These are phyloP conservation scores for Cardamine occulta DNA, from an alignment of 345 rosid genomes.

Conservation along the genomic window DNA sequence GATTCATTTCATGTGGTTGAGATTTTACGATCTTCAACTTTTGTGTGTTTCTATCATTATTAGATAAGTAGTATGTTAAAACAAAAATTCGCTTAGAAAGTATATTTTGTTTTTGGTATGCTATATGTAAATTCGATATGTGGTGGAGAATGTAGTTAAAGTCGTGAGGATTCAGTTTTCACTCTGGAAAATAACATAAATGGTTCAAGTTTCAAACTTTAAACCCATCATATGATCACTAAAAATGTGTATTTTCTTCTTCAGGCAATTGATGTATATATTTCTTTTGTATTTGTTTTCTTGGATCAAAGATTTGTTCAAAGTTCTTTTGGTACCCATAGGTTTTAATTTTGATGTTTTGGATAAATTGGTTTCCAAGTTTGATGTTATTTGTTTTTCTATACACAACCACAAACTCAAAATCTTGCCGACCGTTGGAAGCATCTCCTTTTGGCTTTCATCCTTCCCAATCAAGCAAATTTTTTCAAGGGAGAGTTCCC, in stretches of 20 bases:
- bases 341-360: neutral
- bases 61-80: neutral
- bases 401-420: too few relatives aligned
- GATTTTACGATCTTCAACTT: slow-evolving; percentile 14
- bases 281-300: neutral
- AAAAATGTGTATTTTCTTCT: neutral
- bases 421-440: too few relatives aligned
- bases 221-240: neutral
- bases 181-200: neutral
- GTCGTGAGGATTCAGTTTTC: neutral
- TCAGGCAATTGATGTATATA: neutral
- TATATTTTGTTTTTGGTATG: neutral
- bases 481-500: too few relatives aligned
- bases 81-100: neutral
- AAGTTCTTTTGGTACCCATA: neutral
- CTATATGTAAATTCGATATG: neutral
- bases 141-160: slow-evolving; percentile 6
- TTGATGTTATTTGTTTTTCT: too few relatives aligned
- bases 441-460: too few relatives aligned
- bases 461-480: too few relatives aligned
- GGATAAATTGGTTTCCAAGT: neutral
- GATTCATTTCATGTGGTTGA: slow-evolving; percentile 33
- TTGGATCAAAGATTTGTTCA: neutral
- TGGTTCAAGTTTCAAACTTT: neutral
- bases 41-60: slow-evolving; percentile 1